Evolutionary conservation across 1,139 yeast genomes (phyloP).

Genomic region (Taphrina betulina): DNA sequence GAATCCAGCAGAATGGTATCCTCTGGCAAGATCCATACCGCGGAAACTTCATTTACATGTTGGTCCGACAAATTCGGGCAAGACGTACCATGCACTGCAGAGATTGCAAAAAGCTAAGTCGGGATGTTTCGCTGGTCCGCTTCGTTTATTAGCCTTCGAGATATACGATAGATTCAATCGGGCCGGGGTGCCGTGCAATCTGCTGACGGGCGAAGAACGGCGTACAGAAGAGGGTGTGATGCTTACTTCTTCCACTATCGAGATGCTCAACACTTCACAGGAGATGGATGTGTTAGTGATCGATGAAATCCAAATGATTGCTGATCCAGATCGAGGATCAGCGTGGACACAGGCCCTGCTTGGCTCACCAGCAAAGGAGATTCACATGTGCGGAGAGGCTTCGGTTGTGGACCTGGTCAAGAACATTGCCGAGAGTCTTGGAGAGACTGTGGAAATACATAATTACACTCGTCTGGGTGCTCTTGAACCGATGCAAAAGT

Average conservation of each 20-base stretch:
- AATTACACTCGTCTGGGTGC: conserved; percentile 74
- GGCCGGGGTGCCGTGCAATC: conserved; percentile 69
- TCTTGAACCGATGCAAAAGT: conserved; percentile 55
- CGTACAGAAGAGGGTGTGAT: conserved; percentile 69
- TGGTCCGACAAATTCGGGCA: conserved; percentile 98
- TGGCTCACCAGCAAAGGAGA: conserved; percentile 80
- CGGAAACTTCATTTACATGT: conserved; percentile 83
- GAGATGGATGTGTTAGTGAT: conserved; percentile 83
- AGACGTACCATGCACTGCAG: conserved; percentile 78
- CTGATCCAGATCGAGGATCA: conserved; percentile 75
- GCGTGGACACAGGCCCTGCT: conserved; percentile 93
- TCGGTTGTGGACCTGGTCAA: conserved; percentile 68
- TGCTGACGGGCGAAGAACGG: conserved; percentile 92
- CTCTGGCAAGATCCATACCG: conserved; percentile 76
- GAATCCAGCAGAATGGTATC: conserved; percentile 69
- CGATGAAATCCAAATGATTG: conserved; percentile 96
- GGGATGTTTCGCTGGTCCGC: conserved; percentile 96
- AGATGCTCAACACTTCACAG: conserved; percentile 73
- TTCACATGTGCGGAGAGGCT: conserved; percentile 92
- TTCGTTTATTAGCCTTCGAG: conserved; percentile 85
- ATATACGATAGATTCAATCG: conserved; percentile 74
- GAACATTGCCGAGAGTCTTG: conserved; percentile 62
- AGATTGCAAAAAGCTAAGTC: conserved; percentile 63
- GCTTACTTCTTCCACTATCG: conserved; percentile 85
- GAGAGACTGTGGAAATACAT: conserved; percentile 71